Percentiles rank a stretch among this genome's conserved stretches.
Conservation (phyloP, 139 green algal genomes). For the Tetraselmis striata region DNA sequence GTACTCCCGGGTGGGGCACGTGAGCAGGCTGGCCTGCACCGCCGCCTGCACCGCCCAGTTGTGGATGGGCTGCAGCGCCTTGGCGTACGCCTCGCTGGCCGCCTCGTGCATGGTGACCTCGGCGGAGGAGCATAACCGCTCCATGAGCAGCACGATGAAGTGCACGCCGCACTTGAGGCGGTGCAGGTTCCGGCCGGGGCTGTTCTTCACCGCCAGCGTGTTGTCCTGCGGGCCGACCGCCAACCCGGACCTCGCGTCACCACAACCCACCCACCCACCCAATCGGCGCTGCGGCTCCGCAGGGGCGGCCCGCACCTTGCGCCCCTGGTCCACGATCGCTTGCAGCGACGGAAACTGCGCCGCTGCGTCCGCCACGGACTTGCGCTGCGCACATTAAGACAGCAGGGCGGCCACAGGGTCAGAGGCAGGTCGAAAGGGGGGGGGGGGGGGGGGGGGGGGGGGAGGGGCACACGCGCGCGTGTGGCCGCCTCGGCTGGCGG, state of each 20-base stretch:
- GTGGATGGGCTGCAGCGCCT: slow-evolving; percentile 45
- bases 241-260: too few relatives aligned
- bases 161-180: slow-evolving; percentile 42
- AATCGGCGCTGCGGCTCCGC: too few relatives aligned
- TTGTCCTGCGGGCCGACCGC: slow-evolving; percentile 17
- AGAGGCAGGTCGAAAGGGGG: too few relatives aligned
- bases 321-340: background rate
- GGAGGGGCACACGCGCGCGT: too few relatives aligned
- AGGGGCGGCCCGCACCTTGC: background rate
- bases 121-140: slow-evolving; percentile 21
- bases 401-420: too few relatives aligned
- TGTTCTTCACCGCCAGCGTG: slow-evolving; percentile 54
- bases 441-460: too few relatives aligned
- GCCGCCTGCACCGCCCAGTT: slow-evolving; percentile 45
- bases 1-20: slow-evolving; percentile 39
- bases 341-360: background rate
- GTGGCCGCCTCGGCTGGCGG: too few relatives aligned
- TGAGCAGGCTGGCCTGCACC: slow-evolving; percentile 54
- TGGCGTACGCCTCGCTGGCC: slow-evolving; percentile 38
- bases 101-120: slow-evolving; percentile 19
- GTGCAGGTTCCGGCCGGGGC: slow-evolving; percentile 50
- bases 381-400: background rate
- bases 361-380: background rate
- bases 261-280: too few relatives aligned
- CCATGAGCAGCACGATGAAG: slow-evolving; percentile 52